A percentile compares a stretch with the other conserved stretches of the same genome.
phyloP scores from a whole-genome alignment of 306 rosid genomes.

The Vicia sativa region DNA sequence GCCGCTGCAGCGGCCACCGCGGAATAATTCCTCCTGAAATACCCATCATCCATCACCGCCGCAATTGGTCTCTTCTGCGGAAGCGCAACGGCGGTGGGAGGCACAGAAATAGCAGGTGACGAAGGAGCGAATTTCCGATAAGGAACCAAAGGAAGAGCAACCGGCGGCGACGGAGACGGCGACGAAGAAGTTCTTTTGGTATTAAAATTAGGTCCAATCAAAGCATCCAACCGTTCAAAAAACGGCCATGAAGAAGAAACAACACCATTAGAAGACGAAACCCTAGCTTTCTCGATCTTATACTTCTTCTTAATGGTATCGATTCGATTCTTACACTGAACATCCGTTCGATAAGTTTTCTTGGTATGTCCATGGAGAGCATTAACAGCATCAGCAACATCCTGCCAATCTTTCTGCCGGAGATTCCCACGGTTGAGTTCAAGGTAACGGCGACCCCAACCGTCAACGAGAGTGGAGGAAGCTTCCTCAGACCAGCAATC shows the following conservation, averaged over 20 bases:
- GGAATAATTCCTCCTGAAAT: conserved; percentile 77
- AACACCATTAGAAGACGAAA: conserved; percentile 59
- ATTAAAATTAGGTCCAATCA: conserved; percentile 62
- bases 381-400: conserved; percentile 93
- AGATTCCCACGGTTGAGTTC: conserved; percentile 97
- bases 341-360: conserved; percentile 91
- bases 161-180: conserved; percentile 62
- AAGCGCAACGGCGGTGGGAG: conserved; percentile 48
- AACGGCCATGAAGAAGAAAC: conserved; percentile 72
- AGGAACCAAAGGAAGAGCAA: conserved; percentile 59
- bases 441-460: conserved; percentile 91
- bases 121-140: conserved; percentile 51
- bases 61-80: conserved; percentile 71
- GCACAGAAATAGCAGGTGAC: conserved; percentile 37
- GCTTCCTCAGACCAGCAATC: conserved; percentile 99
- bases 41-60: conserved; percentile 54
- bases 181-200: conserved; percentile 55
- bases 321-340: conserved; percentile 95
- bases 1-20: conserved; percentile 94
- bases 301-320: conserved; percentile 95
- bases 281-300: conserved; percentile 87
- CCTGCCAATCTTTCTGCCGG: conserved; percentile 99
- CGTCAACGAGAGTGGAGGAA: conserved; percentile 78
- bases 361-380: conserved; percentile 87
- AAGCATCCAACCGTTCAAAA: conserved; percentile 64